phyloP scores from a whole-genome alignment of 164 flowering plant genomes.

The Tinospora cordifolia region DNA sequence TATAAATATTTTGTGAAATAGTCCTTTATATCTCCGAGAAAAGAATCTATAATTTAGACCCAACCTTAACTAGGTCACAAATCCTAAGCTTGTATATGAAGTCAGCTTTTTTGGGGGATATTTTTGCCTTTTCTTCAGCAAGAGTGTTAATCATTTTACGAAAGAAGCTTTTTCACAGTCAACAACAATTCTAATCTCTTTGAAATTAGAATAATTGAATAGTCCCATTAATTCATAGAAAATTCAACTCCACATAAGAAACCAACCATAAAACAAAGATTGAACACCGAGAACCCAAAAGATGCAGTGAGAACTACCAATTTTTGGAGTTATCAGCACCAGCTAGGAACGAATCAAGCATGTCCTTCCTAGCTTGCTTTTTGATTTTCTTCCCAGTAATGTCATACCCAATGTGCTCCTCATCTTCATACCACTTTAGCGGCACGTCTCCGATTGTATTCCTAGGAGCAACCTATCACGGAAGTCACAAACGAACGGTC shows the following conservation, averaged over 20 bases:
- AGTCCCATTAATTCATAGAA: not conserved
- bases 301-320: constrained; percentile 40
- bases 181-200: not conserved
- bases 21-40: no score
- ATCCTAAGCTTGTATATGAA: no score
- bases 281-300: not conserved
- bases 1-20: no score
- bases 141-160: not conserved
- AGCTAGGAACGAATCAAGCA: constrained; percentile 60
- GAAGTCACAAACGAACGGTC: not conserved
- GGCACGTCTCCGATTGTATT: constrained; percentile 94
- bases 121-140: no score
- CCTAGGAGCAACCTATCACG: constrained; percentile 60
- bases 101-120: no score
- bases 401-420: constrained; percentile 91
- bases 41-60: no score
- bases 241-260: not conserved
- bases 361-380: constrained; percentile 68
- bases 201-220: not conserved
- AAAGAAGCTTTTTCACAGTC: not conserved
- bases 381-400: constrained; percentile 78
- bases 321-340: constrained; percentile 62
- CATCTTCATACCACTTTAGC: constrained; percentile 75
- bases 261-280: not conserved
- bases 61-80: no score